Base-by-base conservation (phyloP, 1,139 yeast genomes). In the Pneumocystis canis region DNA sequence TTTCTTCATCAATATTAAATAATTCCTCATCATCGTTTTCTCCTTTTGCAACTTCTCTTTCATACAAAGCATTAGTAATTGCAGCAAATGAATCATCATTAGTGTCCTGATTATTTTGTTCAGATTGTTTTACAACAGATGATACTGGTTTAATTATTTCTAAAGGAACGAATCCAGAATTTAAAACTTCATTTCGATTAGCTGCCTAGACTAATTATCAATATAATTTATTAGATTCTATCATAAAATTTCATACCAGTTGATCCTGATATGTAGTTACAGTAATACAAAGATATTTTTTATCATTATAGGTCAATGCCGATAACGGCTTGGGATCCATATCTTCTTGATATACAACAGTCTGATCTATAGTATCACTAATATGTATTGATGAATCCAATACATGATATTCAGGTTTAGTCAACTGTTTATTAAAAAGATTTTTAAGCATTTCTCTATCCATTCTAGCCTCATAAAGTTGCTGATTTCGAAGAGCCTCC, bases 1-100 rank as follows among this genome's bases (percentile, higher is more conserved):
- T 59, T n/a, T 64, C 68, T 35, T 64, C 68, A n/a, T 68, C 70
- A 25, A 63, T 65, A 33, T 65, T 66, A 61, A 70, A 68, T n/a
- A 63, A 37, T 20, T 66, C 69, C 56, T 70, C 71, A 61, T 69
- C 69, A 14, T 67, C 71, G 30, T 62, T 62, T 11, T 61, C 63
- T 3, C 63, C 65, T 31, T 62, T 60, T 16, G 65, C 62, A 9
- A 62, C 65, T 47, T 67, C 70, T 20, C 65, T 62, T 37, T 67
- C 66, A 40, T 65, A 66, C 4, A 62, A 30, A 14, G 40, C 61
- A 7, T 59, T 65, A 4, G 62, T 62, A 11, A 61, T 59, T 9
- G 61, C 54, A 30, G 37, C 60, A 47, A 61, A 63, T 3, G 47
- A 60, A 32, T 54, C 63, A 14, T 54, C 62, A 2, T 25, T 59